phyloP scores from a whole-genome alignment of 768 basidiomycete genomes.

The Chlorophyllum brunneum region DNA sequence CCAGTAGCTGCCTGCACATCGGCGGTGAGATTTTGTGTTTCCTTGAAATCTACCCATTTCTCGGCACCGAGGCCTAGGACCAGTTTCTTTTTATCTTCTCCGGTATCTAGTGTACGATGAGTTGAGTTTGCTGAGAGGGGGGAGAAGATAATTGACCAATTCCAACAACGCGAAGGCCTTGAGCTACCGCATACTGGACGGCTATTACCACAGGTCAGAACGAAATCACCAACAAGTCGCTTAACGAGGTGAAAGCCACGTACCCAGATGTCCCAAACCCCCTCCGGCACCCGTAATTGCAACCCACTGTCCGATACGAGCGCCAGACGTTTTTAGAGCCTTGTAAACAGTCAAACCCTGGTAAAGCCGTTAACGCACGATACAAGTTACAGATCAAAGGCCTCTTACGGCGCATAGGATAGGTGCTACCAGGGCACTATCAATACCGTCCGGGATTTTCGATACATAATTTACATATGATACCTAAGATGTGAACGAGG shows the following conservation, averaged over 20 bases:
- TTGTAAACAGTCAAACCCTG: constrained; percentile 84
- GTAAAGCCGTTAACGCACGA: not conserved
- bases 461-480: constrained; percentile 73
- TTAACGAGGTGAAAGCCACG: not conserved
- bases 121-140: not conserved
- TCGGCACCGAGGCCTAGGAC: constrained; percentile 64
- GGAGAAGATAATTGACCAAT: constrained; percentile 38
- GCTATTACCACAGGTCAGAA: constrained; percentile 29
- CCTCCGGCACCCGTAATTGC: constrained; percentile 77
- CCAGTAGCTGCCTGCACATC: constrained; percentile 60
- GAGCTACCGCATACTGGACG: constrained; percentile 73
- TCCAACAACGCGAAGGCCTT: constrained; percentile 80
- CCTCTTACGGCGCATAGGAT: constrained; percentile 70
- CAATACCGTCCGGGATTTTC: constrained; percentile 67
- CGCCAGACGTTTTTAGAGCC: constrained; percentile 69
- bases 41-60: constrained; percentile 74
- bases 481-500: constrained; percentile 30
- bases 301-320: constrained; percentile 68
- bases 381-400: not conserved
- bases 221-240: not conserved
- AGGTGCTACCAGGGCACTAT: constrained; percentile 64
- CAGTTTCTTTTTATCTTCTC: constrained; percentile 65
- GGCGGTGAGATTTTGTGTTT: constrained; percentile 60
- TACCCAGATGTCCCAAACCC: constrained; percentile 79
- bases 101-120: constrained; percentile 47